Evolutionary conservation across 1,139 yeast genomes (phyloP), one percentile per base, ranked within the genome.

Genomic region (Kodamaea plutei): DNA sequence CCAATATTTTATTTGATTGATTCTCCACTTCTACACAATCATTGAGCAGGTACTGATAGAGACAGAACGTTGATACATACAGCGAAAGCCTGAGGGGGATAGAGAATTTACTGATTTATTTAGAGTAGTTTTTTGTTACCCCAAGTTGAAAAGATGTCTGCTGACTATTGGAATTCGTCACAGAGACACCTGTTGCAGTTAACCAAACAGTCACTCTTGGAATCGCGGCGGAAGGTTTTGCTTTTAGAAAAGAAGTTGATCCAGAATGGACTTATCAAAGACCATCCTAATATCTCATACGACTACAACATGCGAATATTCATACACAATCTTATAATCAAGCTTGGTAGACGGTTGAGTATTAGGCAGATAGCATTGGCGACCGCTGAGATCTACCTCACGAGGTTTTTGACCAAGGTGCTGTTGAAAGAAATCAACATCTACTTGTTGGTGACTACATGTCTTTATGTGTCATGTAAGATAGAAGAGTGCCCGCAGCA

Each of bases 401-500:
- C 83, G 7, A 58, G 97, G 29, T 87, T 89, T 48, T 61, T 88
- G 27, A 72, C 87, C 2, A 68, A 73, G 31, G 93, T 80, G 0
- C 78, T 88, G 17, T 58, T 87, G 20, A 76, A 81, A 41, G 98
- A 91, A 52, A 73, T 89, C 37, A 91, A 91, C 49, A 66, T 84
- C 2, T 89, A 88, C 49, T 61, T 88, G 31, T 58, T 89, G 40
- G 81, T 87, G 6, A 79, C 97, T 0, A 80, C 97, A 0, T 81
- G 95, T 46, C 68, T 89, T 4, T 91, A 91, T 50, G 73, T 91
- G 28, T 91, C 96, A 0, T 84, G 96, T 60, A 91, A 91, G 52
- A 83, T 88, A 21, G 97, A 91, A 54, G 98, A 91, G 54, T 82
- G 88, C 46, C 97, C 98, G 1, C 95, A 84, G 51, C 96, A 91